phyloP scores from a whole-genome alignment of 2,329 filamentous ascomycete species.

The Sclerotiophoma versabilis region DNA sequence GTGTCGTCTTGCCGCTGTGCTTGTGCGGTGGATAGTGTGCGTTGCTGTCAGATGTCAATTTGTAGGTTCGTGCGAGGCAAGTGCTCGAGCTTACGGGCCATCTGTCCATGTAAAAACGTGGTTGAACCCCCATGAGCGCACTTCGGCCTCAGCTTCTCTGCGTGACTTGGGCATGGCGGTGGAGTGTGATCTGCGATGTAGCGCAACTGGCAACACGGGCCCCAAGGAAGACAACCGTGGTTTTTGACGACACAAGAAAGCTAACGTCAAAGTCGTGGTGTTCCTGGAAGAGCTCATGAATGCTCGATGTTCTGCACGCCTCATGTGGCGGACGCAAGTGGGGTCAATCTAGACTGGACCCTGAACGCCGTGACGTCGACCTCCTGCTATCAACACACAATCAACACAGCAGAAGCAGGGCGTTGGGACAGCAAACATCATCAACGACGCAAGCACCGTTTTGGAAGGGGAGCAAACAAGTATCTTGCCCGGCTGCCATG shows the following conservation, averaged over 20 bases:
- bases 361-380: conserved; percentile 16
- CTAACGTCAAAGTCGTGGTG: neutral
- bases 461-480: neutral
- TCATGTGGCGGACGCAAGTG: conserved; percentile 5
- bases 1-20: conserved; percentile 70
- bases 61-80: neutral
- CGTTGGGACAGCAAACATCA: neutral
- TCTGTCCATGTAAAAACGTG: conserved; percentile 78
- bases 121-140: conserved; percentile 72
- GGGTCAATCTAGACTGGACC: conserved; percentile 6
- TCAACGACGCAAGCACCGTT: neutral
- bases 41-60: conserved; percentile 52
- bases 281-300: neutral
- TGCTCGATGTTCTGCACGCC: neutral
- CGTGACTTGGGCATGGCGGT: conserved; percentile 50
- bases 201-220: neutral
- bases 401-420: conserved; percentile 3
- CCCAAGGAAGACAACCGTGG: no score
- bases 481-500: conserved; percentile 5
- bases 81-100: conserved; percentile 62
- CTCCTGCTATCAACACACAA: conserved; percentile 4
- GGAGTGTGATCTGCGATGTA: neutral
- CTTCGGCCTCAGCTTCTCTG: conserved; percentile 64
- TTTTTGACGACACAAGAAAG: neutral
- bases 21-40: conserved; percentile 72